Percentiles rank a stretch among this genome's conserved stretches.
These are phyloP conservation scores for Diaporthe velutina DNA, from an alignment of 2,329 filamentous ascomycete species.

Conservation along the genomic window DNA sequence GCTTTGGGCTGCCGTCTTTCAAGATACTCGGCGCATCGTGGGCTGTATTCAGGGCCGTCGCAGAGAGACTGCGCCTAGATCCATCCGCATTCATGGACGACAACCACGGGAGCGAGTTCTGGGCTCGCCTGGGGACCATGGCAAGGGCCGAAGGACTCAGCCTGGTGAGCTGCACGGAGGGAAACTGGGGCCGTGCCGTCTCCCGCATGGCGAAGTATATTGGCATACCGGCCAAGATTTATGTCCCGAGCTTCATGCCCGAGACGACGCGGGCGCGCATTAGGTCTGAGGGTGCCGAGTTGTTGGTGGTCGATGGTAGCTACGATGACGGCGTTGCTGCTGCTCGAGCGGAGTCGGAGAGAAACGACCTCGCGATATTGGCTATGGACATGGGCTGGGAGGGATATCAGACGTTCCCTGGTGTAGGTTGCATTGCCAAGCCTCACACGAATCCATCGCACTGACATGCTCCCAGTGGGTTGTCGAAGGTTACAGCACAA, in stretches of 20 bases:
- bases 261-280: conserved; percentile 67
- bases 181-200: conserved; percentile 82
- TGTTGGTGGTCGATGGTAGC: conserved; percentile 66
- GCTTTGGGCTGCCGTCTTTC: conserved; percentile 80
- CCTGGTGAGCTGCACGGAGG: conserved; percentile 77
- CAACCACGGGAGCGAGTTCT: conserved; percentile 6
- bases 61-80: conserved; percentile 55
- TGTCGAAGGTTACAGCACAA: conserved; percentile 81
- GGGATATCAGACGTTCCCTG: conserved; percentile 75
- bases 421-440: conserved; percentile 51
- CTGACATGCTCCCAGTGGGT: conserved; percentile 67
- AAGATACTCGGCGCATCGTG: conserved; percentile 86
- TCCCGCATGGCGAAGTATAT: conserved; percentile 76
- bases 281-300: conserved; percentile 70
- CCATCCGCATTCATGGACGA: neutral
- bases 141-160: conserved; percentile 46
- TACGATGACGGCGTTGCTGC: conserved; percentile 74
- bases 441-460: neutral
- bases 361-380: conserved; percentile 60
- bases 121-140: conserved; percentile 10
- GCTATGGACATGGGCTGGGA: conserved; percentile 78
- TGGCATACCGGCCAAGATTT: conserved; percentile 67
- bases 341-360: conserved; percentile 58
- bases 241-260: conserved; percentile 72
- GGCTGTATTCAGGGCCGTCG: conserved; percentile 73